These are phyloP conservation scores for Blastocystis hominis DNA, from an alignment of 352 stramenopile genomes.

Conservation along the genomic window DNA sequence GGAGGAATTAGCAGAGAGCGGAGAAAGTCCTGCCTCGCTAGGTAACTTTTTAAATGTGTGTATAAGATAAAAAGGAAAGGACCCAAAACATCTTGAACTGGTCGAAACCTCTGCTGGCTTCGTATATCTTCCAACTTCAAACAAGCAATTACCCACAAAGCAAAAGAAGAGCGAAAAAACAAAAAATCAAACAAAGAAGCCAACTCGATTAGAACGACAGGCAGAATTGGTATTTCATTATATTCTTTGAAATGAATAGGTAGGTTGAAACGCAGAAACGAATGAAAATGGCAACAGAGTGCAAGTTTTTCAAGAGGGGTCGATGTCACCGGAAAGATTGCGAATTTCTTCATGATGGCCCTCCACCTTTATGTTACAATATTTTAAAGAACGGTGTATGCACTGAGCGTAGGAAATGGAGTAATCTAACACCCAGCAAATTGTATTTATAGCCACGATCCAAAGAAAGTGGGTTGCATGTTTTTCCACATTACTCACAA, in stretches of 20 bases:
- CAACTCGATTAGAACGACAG: background rate
- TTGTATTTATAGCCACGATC: constrained; percentile 38
- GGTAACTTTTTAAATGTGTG: no score
- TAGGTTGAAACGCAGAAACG: background rate
- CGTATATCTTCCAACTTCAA: background rate
- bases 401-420: background rate
- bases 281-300: background rate
- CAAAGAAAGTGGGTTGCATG: constrained; percentile 47
- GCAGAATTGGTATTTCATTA: background rate
- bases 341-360: constrained; percentile 31
- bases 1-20: background rate
- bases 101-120: background rate
- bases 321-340: constrained; percentile 9
- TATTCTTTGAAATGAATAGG: background rate
- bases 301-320: constrained; percentile 11
- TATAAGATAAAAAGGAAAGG: no score
- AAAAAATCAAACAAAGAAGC: background rate
- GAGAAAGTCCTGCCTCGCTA: no score
- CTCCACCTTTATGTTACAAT: constrained; percentile 38
- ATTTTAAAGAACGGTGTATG: constrained; percentile 20
- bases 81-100: background rate
- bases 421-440: background rate
- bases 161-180: background rate
- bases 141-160: background rate
- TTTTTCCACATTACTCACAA: constrained; percentile 51